Evolutionary conservation across 495 filamentous ascomycete genomes (phyloP).

Genomic region (Friedmanniomyces endolithicus): DNA sequence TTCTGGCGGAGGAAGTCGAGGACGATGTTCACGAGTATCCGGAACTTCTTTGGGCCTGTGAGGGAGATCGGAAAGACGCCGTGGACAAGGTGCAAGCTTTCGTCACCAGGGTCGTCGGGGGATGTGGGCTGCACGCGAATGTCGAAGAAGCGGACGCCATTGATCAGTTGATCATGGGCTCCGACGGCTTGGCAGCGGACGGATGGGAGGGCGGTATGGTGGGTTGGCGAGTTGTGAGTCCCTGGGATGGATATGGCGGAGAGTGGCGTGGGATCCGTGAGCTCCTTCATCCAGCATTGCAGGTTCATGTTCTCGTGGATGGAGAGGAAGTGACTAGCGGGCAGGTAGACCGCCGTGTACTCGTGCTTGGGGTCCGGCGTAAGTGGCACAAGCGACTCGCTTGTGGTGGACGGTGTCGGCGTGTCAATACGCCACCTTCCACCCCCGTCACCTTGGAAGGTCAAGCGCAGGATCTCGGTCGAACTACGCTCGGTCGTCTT

Average conservation of each 20-base stretch:
- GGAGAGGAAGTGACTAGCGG: slow-evolving; percentile 50
- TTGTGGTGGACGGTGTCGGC: slow-evolving; percentile 43
- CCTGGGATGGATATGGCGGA: slow-evolving; percentile 83
- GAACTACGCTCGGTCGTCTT: slow-evolving; percentile 34
- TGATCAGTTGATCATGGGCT: slow-evolving; percentile 63
- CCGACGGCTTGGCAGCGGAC: slow-evolving; percentile 85
- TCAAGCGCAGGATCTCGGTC: slow-evolving; percentile 47
- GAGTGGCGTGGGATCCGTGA: slow-evolving; percentile 55
- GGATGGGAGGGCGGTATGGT: slow-evolving; percentile 69
- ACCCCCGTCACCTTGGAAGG: slow-evolving; percentile 49
- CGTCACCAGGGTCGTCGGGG: slow-evolving; percentile 42
- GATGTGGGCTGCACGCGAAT: slow-evolving; percentile 60
- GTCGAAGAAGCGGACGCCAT: slow-evolving; percentile 91
- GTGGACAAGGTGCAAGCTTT: slow-evolving; percentile 57
- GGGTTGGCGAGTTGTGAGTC: slow-evolving; percentile 88
- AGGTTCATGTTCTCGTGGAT: slow-evolving; percentile 64
- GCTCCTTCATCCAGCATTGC: slow-evolving; percentile 65
- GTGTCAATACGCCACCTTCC: slow-evolving; percentile 46
- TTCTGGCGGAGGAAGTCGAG: slow-evolving; percentile 64
- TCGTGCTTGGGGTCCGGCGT: slow-evolving; percentile 44
- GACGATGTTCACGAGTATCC: slow-evolving; percentile 53
- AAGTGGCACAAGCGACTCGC: slow-evolving; percentile 43
- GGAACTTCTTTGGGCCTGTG: slow-evolving; percentile 61
- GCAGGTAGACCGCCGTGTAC: slow-evolving; percentile 64
- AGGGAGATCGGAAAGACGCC: slow-evolving; percentile 58